Evolutionary conservation across 768 basidiomycete genomes (phyloP).

Genomic region (Phylloporus sp.): DNA sequence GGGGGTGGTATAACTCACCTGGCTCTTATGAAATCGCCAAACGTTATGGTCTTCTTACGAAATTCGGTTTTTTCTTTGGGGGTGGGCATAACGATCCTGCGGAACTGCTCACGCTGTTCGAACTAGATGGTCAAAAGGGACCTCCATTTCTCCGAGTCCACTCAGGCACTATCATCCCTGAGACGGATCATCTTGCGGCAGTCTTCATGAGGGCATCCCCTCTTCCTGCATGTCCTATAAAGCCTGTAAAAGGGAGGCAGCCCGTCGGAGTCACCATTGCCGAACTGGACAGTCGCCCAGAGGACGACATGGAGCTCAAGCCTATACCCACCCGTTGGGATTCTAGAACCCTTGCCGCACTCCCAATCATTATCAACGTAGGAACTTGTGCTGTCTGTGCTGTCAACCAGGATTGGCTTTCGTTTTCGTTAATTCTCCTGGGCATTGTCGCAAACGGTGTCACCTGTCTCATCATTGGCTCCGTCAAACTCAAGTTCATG

Average conservation of each 20-base stretch:
- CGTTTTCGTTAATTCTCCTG: constrained; percentile 27
- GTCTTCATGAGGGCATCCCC: background rate
- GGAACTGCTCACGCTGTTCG: constrained; percentile 6
- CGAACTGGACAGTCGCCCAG: background rate
- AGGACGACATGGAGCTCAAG: background rate
- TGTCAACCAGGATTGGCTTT: constrained; percentile 25
- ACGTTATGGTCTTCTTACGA: constrained; percentile 27
- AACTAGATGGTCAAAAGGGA: constrained; percentile 5
- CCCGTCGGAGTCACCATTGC: constrained; percentile 4
- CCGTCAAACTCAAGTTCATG: too few relatives aligned
- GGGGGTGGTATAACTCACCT: constrained; percentile 35
- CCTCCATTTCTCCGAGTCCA: constrained; percentile 9
- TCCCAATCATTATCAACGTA: constrained; percentile 4
- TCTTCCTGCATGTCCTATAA: background rate
- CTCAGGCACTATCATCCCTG: constrained; percentile 2
- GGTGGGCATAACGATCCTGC: constrained; percentile 15
- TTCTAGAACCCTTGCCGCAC: background rate
- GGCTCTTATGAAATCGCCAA: constrained; percentile 31
- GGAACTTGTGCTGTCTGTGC: constrained; percentile 5
- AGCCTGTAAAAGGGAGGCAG: background rate
- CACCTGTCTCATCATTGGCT: too few relatives aligned
- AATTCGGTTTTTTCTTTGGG: constrained; percentile 25
- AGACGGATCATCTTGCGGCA: constrained; percentile 8
- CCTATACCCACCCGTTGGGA: background rate
- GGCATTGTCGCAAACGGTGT: constrained; percentile 26